These are phyloP conservation scores for Leptodontidium sp. DNA, from an alignment of 2,329 filamentous ascomycete genomes.

Conservation along the genomic window DNA sequence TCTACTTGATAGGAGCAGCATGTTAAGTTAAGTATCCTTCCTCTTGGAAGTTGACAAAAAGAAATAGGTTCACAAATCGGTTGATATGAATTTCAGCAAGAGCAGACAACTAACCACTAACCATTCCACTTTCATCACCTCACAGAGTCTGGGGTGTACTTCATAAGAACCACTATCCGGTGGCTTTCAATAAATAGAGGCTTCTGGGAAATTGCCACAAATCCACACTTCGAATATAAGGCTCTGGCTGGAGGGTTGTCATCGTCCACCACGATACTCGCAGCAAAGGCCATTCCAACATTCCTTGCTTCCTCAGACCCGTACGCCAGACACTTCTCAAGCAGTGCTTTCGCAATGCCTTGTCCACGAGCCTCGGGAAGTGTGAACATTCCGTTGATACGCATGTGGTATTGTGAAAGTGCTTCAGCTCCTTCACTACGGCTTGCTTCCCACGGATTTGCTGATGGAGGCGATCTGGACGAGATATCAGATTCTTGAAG, in stretches of 20 bases:
- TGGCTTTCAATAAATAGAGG: conserved; percentile 18
- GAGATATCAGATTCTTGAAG: background rate
- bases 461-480: conserved; percentile 23
- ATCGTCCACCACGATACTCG: conserved; percentile 48
- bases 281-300: conserved; percentile 36
- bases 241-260: conserved; percentile 47
- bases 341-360: conserved; percentile 48
- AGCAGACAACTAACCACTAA: too few species aligned
- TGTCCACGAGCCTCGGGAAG: conserved; percentile 48
- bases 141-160: conserved; percentile 25
- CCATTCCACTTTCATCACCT: background rate
- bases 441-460: conserved; percentile 25
- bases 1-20: too few species aligned
- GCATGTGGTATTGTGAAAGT: conserved; percentile 40
- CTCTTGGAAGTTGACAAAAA: too few species aligned
- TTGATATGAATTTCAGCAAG: too few species aligned
- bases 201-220: conserved; percentile 42
- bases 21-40: too few species aligned
- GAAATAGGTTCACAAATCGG: too few species aligned
- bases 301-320: conserved; percentile 41
- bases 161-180: conserved; percentile 35
- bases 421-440: conserved; percentile 3
- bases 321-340: conserved; percentile 43
- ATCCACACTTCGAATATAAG: conserved; percentile 50
- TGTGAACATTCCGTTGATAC: conserved; percentile 51